Conservation (phyloP, 2,329 filamentous ascomycete genomes). For the Monosporascus sp. region DNA sequence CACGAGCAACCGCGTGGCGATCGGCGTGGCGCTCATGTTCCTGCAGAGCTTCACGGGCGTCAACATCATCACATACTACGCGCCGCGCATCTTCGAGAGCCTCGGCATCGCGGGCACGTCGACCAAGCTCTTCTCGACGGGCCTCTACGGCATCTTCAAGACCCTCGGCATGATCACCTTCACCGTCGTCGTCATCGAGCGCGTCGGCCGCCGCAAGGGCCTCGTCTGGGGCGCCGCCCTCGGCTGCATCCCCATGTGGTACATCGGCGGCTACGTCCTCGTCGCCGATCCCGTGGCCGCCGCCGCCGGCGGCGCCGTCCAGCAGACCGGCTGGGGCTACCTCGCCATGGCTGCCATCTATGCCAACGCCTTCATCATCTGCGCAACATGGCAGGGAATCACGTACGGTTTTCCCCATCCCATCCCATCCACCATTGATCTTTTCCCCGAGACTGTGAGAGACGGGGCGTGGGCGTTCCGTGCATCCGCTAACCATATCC, state of each 20-base stretch:
- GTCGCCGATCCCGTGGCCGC: conserved; percentile 27
- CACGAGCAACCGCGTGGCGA: conserved; percentile 37
- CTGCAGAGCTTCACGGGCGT: conserved; percentile 44
- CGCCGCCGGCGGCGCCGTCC: conserved; percentile 39
- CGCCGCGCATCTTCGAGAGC: conserved; percentile 30
- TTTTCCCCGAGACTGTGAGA: too few species aligned
- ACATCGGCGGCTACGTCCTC: conserved; percentile 33
- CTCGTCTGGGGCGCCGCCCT: conserved; percentile 38
- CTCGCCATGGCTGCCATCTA: conserved; percentile 47
- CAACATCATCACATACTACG: conserved; percentile 58
- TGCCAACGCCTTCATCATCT: conserved; percentile 28
- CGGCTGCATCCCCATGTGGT: conserved; percentile 35
- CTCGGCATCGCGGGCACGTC: conserved; percentile 30
- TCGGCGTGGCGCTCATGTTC: conserved; percentile 50
- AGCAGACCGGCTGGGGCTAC: conserved; percentile 34
- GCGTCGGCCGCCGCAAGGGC: conserved; percentile 40
- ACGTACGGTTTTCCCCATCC: conserved; percentile 11
- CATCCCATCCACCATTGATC: too few species aligned
- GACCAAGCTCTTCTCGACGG: conserved; percentile 31
- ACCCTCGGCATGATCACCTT: conserved; percentile 32
- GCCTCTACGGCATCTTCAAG: conserved; percentile 35
- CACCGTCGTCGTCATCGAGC: conserved; percentile 41
- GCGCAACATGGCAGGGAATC: conserved; percentile 36
- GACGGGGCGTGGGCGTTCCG: too few species aligned
- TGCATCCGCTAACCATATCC: too few species aligned